A percentile compares a stretch with the other conserved stretches of the same genome.
phyloP scores from a whole-genome alignment of 805 yeast genomes.

The Pichia manshurica region DNA sequence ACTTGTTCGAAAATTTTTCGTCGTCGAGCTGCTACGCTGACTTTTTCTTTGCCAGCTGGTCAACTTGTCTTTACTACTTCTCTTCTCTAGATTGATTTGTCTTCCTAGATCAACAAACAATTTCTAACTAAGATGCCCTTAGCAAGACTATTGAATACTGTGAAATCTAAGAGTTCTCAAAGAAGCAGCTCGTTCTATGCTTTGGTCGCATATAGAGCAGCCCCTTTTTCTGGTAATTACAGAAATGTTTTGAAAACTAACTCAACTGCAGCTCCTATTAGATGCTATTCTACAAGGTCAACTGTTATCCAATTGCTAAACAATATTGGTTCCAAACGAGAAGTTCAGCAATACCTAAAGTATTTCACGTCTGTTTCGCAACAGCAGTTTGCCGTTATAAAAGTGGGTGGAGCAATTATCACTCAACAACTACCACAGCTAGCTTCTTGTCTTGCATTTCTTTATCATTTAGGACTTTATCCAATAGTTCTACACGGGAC shows the following conservation, averaged over 20 bases:
- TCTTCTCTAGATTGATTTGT: neutral
- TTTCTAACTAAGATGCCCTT: conserved; percentile 4
- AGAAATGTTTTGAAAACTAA: neutral
- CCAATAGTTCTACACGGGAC: conserved; percentile 98
- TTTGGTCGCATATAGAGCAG: conserved; percentile 9
- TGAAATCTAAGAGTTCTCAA: conserved; percentile 1
- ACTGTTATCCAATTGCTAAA: conserved; percentile 92
- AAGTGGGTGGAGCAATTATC: conserved; percentile 98
- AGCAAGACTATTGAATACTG: conserved; percentile 6
- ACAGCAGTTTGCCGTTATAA: conserved; percentile 96
- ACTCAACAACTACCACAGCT: conserved; percentile 89
- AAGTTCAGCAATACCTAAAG: conserved; percentile 94
- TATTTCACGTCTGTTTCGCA: conserved; percentile 94
- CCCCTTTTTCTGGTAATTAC: neutral
- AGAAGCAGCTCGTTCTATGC: conserved; percentile 7
- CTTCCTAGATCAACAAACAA: neutral
- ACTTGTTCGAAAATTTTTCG: neutral
- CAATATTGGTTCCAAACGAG: conserved; percentile 95
- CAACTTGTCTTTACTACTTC: neutral
- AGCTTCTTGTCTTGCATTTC: conserved; percentile 91
- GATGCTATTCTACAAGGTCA: conserved; percentile 67
- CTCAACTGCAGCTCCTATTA: neutral
- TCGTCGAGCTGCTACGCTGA: neutral
- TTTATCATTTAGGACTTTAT: conserved; percentile 94
- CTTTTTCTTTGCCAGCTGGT: too few relatives aligned